Conservation (phyloP, 805 yeast genomes). For the Candida sonorensis region DNA sequence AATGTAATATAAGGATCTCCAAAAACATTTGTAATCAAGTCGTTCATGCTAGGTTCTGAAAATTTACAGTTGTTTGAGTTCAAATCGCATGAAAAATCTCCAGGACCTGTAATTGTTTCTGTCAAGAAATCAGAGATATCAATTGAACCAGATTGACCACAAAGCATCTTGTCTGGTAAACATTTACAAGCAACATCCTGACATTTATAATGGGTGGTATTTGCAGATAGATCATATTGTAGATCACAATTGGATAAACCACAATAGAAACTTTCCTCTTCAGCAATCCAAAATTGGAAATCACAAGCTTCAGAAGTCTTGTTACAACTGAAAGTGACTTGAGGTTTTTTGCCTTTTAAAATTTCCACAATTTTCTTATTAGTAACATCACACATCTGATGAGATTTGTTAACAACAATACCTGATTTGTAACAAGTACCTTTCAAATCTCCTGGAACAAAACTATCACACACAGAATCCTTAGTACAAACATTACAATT, state of each 20-base stretch:
- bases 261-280: constrained; percentile 85
- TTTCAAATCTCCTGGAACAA: constrained; percentile 73
- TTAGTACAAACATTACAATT: constrained; percentile 81
- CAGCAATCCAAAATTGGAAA: constrained; percentile 95
- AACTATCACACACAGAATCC: constrained; percentile 74
- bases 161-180: constrained; percentile 84
- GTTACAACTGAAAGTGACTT: constrained; percentile 88
- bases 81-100: constrained; percentile 79
- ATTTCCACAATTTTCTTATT: constrained; percentile 78
- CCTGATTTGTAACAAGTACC: constrained; percentile 92
- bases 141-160: constrained; percentile 91
- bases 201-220: constrained; percentile 74
- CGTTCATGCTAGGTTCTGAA: constrained; percentile 95
- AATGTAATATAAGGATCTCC: constrained; percentile 91
- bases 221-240: constrained; percentile 51
- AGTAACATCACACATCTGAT: constrained; percentile 94
- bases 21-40: constrained; percentile 79
- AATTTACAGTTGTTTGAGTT: constrained; percentile 59
- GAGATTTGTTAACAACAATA: constrained; percentile 67
- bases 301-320: constrained; percentile 59
- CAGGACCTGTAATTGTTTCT: constrained; percentile 90
- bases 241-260: constrained; percentile 70
- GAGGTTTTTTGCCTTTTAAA: constrained; percentile 75
- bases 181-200: constrained; percentile 78
- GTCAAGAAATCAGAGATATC: constrained; percentile 90